Evolutionary conservation across 2,329 filamentous ascomycete species (phyloP).

Genomic region (Ophiocordyceps robertsii): DNA sequence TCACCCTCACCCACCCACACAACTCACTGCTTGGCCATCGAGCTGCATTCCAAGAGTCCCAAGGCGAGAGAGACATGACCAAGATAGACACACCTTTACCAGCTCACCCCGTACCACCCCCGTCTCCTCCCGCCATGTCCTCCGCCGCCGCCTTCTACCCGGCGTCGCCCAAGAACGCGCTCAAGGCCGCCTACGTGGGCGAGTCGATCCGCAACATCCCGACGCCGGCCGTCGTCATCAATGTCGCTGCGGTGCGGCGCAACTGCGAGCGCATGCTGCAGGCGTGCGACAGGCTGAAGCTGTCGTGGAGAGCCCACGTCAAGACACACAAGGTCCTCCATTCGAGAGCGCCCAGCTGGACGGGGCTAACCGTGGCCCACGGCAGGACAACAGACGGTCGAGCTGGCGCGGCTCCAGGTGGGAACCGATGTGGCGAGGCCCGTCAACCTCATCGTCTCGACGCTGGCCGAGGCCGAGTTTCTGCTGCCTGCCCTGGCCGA

Average conservation of each 20-base stretch:
- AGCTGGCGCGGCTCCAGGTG: conserved; percentile 58
- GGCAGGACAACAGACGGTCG: conserved; percentile 43
- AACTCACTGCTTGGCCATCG: too few relatives aligned
- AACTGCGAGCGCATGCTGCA: conserved; percentile 64
- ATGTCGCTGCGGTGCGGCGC: conserved; percentile 48
- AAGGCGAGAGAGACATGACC: too few relatives aligned
- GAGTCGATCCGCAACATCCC: conserved; percentile 45
- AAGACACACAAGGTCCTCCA: conserved; percentile 66
- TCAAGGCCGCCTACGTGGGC: conserved; percentile 29
- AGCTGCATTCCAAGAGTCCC: too few relatives aligned
- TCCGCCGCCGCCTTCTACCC: conserved; percentile 8
- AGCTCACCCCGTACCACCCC: background rate
- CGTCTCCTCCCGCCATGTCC: background rate
- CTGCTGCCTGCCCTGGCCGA: conserved; percentile 46
- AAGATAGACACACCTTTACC: background rate
- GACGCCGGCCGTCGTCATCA: conserved; percentile 55
- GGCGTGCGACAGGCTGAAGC: conserved; percentile 40
- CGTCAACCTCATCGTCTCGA: conserved; percentile 58
- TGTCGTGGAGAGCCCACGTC: conserved; percentile 64
- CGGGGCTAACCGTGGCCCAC: background rate
- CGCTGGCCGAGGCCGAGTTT: conserved; percentile 59
- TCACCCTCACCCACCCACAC: too few relatives aligned
- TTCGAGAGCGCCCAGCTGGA: too few relatives aligned
- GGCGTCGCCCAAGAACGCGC: conserved; percentile 9
- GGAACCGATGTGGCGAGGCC: conserved; percentile 33